phyloP scores from a whole-genome alignment of 2,329 filamentous ascomycete genomes.

The Ophiostoma populinum region DNA sequence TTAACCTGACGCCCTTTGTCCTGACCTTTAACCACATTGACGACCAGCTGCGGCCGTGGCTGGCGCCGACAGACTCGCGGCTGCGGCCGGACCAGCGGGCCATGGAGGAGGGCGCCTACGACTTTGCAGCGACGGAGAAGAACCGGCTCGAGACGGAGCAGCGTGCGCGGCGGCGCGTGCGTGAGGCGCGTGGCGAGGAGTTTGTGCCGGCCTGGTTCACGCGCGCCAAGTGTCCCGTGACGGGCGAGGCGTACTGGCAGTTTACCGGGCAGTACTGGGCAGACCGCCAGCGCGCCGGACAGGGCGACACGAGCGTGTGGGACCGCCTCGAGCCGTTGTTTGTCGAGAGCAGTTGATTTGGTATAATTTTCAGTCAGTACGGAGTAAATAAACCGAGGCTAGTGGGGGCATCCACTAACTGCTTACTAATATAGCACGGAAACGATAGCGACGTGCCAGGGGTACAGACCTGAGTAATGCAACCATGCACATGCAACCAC shows the following conservation, averaged over 20 bases:
- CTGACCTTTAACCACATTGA: slow-evolving; percentile 86
- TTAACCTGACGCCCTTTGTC: slow-evolving; percentile 93
- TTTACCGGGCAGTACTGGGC: slow-evolving; percentile 85
- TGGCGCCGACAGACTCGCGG: slow-evolving; percentile 89
- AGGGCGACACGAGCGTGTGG: slow-evolving; percentile 44
- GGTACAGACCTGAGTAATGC: no score
- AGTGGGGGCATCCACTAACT: no score
- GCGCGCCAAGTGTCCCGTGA: slow-evolving; percentile 54
- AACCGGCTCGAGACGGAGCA: slow-evolving; percentile 87
- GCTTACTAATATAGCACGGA: no score
- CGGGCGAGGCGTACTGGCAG: slow-evolving; percentile 79
- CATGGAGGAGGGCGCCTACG: slow-evolving; percentile 98
- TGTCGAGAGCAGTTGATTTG: background rate
- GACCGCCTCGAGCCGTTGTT: slow-evolving; percentile 58
- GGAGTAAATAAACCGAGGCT: no score
- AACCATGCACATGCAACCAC: no score
- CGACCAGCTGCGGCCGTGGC: slow-evolving; percentile 55
- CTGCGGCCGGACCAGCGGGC: slow-evolving; percentile 85
- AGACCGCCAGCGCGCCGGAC: slow-evolving; percentile 46
- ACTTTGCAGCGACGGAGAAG: slow-evolving; percentile 84
- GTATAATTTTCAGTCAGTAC: no score
- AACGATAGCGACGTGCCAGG: no score
- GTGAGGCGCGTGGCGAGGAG: slow-evolving; percentile 65
- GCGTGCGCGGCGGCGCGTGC: slow-evolving; percentile 51
- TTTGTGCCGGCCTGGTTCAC: slow-evolving; percentile 77